Percentiles rank a stretch among this genome's conserved stretches.
Conservation (phyloP, 108 stramenopile species). For the Bacterosira constricta region DNA sequence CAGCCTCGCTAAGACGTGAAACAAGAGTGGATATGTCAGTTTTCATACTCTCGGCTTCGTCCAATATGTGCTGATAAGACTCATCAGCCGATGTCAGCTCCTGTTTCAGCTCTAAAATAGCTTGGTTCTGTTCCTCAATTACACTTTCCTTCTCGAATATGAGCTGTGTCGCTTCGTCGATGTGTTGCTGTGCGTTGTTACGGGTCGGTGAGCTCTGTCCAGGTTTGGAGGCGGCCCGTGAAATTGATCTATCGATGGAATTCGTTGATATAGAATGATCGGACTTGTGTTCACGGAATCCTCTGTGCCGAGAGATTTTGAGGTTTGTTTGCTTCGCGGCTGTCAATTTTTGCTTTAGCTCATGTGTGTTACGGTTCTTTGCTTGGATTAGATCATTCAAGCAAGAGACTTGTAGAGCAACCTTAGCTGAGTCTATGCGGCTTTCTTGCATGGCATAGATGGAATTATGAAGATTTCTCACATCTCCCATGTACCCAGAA, state of each 20-base stretch:
- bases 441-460: not conserved
- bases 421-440: constrained; percentile 8
- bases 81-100: not conserved
- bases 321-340: constrained; percentile 1
- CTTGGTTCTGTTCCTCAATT: constrained; percentile 10
- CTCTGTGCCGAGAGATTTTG: not conserved
- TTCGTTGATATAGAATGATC: constrained; percentile 25
- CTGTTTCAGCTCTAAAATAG: constrained; percentile 6
- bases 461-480: constrained; percentile 11
- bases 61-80: constrained; percentile 1
- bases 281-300: not conserved
- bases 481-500: constrained; percentile 14
- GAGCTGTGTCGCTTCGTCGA: constrained; percentile 28
- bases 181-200: not conserved
- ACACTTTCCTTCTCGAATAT: constrained; percentile 19
- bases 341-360: constrained; percentile 9
- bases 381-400: constrained; percentile 28
- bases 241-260: constrained; percentile 18
- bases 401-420: constrained; percentile 17
- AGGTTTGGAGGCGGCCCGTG: constrained; percentile 7
- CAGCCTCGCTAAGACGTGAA: constrained; percentile 24
- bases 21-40: constrained; percentile 26
- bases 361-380: constrained; percentile 26
- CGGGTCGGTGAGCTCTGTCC: constrained; percentile 3
- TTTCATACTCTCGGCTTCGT: constrained; percentile 21